phyloP scores from a whole-genome alignment of 768 basidiomycete species.

The Lactarius evosmus region DNA sequence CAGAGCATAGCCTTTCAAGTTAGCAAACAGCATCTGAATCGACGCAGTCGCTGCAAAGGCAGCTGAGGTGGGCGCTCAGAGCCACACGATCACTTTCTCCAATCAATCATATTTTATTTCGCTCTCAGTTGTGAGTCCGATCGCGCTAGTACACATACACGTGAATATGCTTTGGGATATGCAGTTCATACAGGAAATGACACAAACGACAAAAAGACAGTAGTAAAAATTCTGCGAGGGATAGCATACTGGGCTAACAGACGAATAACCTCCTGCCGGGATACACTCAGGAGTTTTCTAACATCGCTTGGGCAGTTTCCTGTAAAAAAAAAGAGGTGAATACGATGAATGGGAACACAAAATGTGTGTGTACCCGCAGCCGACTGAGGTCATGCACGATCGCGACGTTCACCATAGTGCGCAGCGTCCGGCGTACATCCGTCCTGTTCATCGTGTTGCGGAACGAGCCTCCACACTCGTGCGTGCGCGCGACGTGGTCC shows the following conservation, averaged over 20 bases:
- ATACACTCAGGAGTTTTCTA: slow-evolving; percentile 18
- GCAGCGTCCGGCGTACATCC: slow-evolving; percentile 67
- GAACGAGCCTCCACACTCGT: slow-evolving; percentile 86
- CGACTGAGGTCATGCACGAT: slow-evolving; percentile 65
- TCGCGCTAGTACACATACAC: not conserved
- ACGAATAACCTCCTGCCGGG: not conserved
- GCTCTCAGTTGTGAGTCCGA: not conserved
- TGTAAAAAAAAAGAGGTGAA: not conserved
- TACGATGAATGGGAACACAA: not conserved
- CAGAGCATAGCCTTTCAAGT: not conserved
- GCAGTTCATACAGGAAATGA: not conserved
- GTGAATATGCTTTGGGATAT: not conserved
- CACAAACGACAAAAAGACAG: not conserved
- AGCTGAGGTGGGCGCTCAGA: too few species aligned
- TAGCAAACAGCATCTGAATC: too few species aligned
- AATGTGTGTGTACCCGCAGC: slow-evolving; percentile 52
- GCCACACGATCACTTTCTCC: too few species aligned
- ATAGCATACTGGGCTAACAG: not conserved
- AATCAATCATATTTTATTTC: not conserved
- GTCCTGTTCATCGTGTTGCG: slow-evolving; percentile 66
- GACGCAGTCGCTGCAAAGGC: too few species aligned
- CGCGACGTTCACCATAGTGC: slow-evolving; percentile 82
- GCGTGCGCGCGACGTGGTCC: slow-evolving; percentile 81
- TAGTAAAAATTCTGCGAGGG: not conserved
- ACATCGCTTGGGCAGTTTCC: slow-evolving; percentile 25